Evolutionary conservation across 345 rosid species (phyloP).

Genomic region (Acer campestre): DNA sequence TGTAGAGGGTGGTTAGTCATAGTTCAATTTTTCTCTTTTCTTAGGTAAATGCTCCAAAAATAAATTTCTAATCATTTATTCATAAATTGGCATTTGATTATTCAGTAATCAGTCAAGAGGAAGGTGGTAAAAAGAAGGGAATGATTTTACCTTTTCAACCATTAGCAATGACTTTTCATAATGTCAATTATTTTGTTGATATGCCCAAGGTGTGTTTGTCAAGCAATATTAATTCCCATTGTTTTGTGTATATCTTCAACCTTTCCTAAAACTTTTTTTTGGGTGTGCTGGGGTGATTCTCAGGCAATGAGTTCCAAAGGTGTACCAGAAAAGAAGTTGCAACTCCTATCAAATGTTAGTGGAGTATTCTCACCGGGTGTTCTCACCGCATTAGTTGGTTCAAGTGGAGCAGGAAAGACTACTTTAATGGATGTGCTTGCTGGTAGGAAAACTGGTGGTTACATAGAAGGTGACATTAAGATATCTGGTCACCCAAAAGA

Average conservation of each 20-base stretch:
- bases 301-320: slow-evolving; percentile 83
- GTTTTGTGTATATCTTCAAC: background rate
- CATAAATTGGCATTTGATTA: background rate
- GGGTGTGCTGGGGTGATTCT: slow-evolving; percentile 14
- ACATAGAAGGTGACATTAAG: slow-evolving; percentile 79
- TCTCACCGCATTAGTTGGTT: slow-evolving; percentile 93
- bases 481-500: slow-evolving; percentile 82
- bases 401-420: slow-evolving; percentile 97
- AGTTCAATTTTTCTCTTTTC: background rate
- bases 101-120: slow-evolving; percentile 31
- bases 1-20: slow-evolving; percentile 29
- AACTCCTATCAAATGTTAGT: slow-evolving; percentile 72
- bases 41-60: background rate
- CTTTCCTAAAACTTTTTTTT: background rate
- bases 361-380: slow-evolving; percentile 97
- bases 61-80: background rate
- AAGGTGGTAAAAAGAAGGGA: slow-evolving; percentile 55
- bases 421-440: slow-evolving; percentile 98
- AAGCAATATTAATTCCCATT: slow-evolving; percentile 6
- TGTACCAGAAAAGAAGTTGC: slow-evolving; percentile 67
- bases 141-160: slow-evolving; percentile 97
- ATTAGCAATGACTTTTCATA: slow-evolving; percentile 83
- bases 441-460: slow-evolving; percentile 95
- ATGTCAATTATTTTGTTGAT: slow-evolving; percentile 90
- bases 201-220: slow-evolving; percentile 68